Conservation (phyloP, 2,329 filamentous ascomycete genomes). For the Aschersonia sp. region DNA sequence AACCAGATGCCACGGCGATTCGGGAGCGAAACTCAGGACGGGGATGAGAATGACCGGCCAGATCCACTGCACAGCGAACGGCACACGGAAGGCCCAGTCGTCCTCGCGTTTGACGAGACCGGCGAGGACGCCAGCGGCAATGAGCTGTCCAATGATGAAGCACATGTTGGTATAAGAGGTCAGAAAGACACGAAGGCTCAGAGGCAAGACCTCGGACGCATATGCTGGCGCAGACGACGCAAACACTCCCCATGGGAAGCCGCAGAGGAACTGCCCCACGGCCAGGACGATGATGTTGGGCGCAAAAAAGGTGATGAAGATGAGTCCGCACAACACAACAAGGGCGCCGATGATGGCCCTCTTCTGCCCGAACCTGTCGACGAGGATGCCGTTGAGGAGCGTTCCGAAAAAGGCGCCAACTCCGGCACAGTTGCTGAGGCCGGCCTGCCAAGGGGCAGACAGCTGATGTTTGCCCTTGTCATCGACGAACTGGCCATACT, state of each 20-base stretch:
- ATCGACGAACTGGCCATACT: constrained; percentile 15
- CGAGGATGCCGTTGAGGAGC: constrained; percentile 29
- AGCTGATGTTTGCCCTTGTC: constrained; percentile 18
- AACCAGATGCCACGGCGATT: constrained; percentile 30
- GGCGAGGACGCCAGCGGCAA: constrained; percentile 19
- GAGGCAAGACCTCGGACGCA: constrained; percentile 26
- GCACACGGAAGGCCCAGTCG: constrained; percentile 30
- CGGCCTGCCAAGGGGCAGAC: constrained; percentile 34
- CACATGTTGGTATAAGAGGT: constrained; percentile 32
- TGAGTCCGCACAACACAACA: constrained; percentile 21
- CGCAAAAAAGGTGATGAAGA: constrained; percentile 33
- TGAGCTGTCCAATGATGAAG: constrained; percentile 30
- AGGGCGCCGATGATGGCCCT: constrained; percentile 28
- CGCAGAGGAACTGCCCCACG: constrained; percentile 28
- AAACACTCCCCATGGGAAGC: constrained; percentile 30
- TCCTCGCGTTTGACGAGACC: constrained; percentile 14
- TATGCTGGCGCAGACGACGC: constrained; percentile 30
- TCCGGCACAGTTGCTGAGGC: constrained; percentile 25
- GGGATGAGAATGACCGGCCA: constrained; percentile 29
- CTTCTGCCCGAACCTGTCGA: constrained; percentile 22
- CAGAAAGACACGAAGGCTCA: constrained; percentile 25
- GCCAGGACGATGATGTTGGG: constrained; percentile 21
- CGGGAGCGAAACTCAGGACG: constrained; percentile 20
- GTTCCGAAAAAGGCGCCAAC: constrained; percentile 34
- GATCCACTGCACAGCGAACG: constrained; percentile 33